These are phyloP conservation scores for Aureobasidium sp. DNA, from an alignment of 2,329 filamentous ascomycete genomes.

Conservation along the genomic window DNA sequence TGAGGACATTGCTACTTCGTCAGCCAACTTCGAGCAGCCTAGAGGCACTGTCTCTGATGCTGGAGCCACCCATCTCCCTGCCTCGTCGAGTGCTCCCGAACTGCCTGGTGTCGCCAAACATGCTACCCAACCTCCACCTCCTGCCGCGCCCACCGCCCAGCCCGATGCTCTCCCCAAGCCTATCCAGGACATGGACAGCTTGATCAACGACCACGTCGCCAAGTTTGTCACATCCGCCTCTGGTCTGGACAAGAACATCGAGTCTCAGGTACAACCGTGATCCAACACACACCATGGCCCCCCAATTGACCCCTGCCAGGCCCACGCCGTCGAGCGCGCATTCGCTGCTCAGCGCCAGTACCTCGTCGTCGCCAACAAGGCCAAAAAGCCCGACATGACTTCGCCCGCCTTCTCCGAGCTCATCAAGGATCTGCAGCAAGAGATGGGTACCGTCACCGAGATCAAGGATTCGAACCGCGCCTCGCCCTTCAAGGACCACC, in stretches of 20 bases:
- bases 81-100: slow-evolving; percentile 30
- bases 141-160: slow-evolving; percentile 28
- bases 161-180: slow-evolving; percentile 57
- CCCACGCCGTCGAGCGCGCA: slow-evolving; percentile 52
- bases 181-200: slow-evolving; percentile 80
- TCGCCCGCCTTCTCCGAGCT: slow-evolving; percentile 66
- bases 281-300: not conserved
- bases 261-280: slow-evolving; percentile 35
- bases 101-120: slow-evolving; percentile 21
- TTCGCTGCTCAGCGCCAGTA: slow-evolving; percentile 85
- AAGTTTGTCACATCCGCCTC: slow-evolving; percentile 73
- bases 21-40: slow-evolving; percentile 46
- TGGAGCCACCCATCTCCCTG: slow-evolving; percentile 16
- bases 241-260: slow-evolving; percentile 57
- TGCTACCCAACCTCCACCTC: slow-evolving; percentile 25
- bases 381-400: slow-evolving; percentile 80
- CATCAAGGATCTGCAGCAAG: slow-evolving; percentile 78
- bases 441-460: slow-evolving; percentile 69
- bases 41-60: slow-evolving; percentile 24
- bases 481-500: slow-evolving; percentile 68
- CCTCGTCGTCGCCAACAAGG: slow-evolving; percentile 78
- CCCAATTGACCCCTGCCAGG: slow-evolving; percentile 29
- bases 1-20: slow-evolving; percentile 88
- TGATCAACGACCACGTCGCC: slow-evolving; percentile 67
- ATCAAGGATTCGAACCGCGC: slow-evolving; percentile 76